These are phyloP conservation scores for Mallotus repandus DNA, from an alignment of 441 rosid species.

Conservation along the genomic window DNA sequence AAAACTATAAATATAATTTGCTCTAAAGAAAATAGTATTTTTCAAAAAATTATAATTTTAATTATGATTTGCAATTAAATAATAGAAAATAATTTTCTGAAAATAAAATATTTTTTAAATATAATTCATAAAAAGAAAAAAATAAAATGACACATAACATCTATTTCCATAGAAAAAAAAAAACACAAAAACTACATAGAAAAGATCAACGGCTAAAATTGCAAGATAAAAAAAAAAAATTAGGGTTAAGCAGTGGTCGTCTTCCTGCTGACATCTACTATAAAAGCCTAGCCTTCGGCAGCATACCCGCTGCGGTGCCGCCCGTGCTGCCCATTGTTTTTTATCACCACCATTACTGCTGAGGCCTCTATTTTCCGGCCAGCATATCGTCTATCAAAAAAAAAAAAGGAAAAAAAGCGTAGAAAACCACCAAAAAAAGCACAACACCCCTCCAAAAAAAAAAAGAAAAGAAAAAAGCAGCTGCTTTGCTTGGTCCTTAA, in stretches of 20 bases:
- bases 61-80: too few relatives aligned
- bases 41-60: too few relatives aligned
- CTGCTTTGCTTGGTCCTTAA: neutral
- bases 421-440: neutral
- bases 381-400: neutral
- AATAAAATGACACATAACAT: too few relatives aligned
- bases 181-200: too few relatives aligned
- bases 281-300: conserved; percentile 6
- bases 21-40: too few relatives aligned
- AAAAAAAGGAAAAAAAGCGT: neutral
- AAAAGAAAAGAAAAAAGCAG: neutral
- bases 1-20: too few relatives aligned
- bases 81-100: too few relatives aligned
- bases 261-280: neutral
- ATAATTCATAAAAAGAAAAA: too few relatives aligned
- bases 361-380: conserved; percentile 14
- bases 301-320: conserved; percentile 31
- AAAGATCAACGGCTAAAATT: neutral
- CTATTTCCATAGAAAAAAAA: neutral
- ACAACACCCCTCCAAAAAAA: neutral
- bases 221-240: neutral
- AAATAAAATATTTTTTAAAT: too few relatives aligned
- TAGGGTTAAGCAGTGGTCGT: conserved; percentile 16
- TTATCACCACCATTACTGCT: neutral
- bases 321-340: conserved; percentile 32